Conservation (phyloP, 257 asterid genomes). For the Petunia secreta region DNA sequence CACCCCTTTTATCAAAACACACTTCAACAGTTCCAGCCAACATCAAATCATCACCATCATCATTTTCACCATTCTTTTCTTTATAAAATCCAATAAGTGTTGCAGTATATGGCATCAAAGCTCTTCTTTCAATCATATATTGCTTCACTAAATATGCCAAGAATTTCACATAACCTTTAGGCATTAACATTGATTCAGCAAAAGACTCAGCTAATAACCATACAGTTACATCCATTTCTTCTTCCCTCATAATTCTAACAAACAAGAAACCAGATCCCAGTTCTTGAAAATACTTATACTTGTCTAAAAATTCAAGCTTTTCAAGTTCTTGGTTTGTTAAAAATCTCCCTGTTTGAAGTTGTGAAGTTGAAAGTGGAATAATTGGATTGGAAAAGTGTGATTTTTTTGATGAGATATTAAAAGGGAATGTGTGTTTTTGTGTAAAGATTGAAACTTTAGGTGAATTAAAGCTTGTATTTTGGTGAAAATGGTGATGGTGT, state of each 20-base stretch:
- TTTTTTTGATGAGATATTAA: constrained; percentile 47
- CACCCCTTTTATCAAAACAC: constrained; percentile 68
- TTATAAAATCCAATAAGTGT: constrained; percentile 80
- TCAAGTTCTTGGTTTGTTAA: constrained; percentile 67
- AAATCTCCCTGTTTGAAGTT: constrained; percentile 57
- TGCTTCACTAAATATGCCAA: constrained; percentile 79
- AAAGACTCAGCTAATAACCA: constrained; percentile 77
- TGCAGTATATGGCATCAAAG: constrained; percentile 69
- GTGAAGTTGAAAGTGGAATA: constrained; percentile 54
- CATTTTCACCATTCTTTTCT: constrained; percentile 36
- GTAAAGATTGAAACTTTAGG: constrained; percentile 43
- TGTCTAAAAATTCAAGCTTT: constrained; percentile 57
- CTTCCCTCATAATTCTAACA: constrained; percentile 75
- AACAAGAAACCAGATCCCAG: constrained; percentile 72
- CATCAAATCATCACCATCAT: constrained; percentile 64
- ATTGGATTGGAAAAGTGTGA: constrained; percentile 35
- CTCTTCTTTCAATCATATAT: constrained; percentile 77
- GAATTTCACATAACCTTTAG: constrained; percentile 59
- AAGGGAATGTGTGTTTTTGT: constrained; percentile 48
- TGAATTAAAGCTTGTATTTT: constrained; percentile 32
- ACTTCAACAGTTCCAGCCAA: constrained; percentile 93
- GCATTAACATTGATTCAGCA: constrained; percentile 83
- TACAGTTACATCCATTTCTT: constrained; percentile 75
- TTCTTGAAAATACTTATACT: constrained; percentile 63
- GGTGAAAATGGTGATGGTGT: constrained; percentile 41